phyloP scores from a whole-genome alignment of 495 filamentous ascomycete genomes.

The Daldinia childiae region DNA sequence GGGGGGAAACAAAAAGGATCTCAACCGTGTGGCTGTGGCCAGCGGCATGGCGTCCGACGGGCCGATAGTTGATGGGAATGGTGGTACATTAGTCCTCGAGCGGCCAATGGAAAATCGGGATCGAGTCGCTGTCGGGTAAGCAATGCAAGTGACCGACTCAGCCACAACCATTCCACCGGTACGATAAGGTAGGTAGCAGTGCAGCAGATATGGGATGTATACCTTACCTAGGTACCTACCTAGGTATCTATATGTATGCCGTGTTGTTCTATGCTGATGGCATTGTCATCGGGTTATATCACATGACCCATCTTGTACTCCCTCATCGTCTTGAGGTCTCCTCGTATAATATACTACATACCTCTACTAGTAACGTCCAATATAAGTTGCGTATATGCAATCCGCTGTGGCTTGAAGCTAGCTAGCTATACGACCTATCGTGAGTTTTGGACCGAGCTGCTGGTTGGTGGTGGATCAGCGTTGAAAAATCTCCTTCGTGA shows the following conservation, averaged over 20 bases:
- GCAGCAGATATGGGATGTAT: too few species aligned
- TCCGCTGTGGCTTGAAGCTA: background rate
- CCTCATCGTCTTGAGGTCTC: background rate
- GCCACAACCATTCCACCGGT: constrained; percentile 23
- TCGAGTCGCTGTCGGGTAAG: constrained; percentile 1
- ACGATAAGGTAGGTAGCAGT: background rate
- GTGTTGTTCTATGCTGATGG: background rate
- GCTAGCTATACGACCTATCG: background rate
- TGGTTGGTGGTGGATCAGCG: background rate
- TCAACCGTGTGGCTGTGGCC: constrained; percentile 1
- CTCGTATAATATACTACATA: too few species aligned
- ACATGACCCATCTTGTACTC: background rate
- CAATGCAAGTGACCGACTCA: constrained; percentile 1
- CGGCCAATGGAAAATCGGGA: constrained; percentile 8
- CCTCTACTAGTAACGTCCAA: too few species aligned
- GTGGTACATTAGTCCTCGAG: background rate
- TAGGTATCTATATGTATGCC: too few species aligned
- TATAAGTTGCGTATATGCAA: background rate
- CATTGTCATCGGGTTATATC: background rate
- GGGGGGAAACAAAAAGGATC: constrained; percentile 3
- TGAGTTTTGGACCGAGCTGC: background rate
- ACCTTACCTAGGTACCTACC: too few species aligned
- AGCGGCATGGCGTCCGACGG: constrained; percentile 14
- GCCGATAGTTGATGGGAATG: constrained; percentile 4
- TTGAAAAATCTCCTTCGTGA: background rate